phyloP scores from a whole-genome alignment of 2,329 filamentous ascomycete species.

The Ilyonectria mors-panacis region DNA sequence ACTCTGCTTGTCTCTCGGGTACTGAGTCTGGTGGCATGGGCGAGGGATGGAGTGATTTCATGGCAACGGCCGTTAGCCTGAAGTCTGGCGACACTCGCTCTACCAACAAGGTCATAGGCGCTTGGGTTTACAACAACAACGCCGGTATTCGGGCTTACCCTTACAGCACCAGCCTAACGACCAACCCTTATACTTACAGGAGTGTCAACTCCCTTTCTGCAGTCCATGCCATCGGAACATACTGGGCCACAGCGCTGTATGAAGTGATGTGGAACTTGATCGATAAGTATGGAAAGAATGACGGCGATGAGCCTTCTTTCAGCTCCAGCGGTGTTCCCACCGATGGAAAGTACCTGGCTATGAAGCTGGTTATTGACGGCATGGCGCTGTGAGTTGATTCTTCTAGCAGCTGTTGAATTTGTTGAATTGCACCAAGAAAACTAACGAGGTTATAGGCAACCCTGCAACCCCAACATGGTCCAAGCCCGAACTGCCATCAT shows the following conservation, averaged over 20 bases:
- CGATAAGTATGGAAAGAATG: slow-evolving; percentile 68
- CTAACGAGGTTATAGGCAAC: slow-evolving; percentile 55
- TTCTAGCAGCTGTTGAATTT: no score
- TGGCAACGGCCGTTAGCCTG: slow-evolving; percentile 65
- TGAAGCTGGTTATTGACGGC: slow-evolving; percentile 68
- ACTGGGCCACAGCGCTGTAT: slow-evolving; percentile 61
- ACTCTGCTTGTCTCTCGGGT: slow-evolving; percentile 62
- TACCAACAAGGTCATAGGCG: slow-evolving; percentile 64
- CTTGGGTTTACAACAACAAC: slow-evolving; percentile 62
- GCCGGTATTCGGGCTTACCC: slow-evolving; percentile 64
- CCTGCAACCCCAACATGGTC: slow-evolving; percentile 69
- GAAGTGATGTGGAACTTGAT: slow-evolving; percentile 72
- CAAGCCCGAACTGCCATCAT: slow-evolving; percentile 69
- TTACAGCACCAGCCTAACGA: slow-evolving; percentile 65
- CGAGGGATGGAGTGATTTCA: slow-evolving; percentile 72
- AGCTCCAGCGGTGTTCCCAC: slow-evolving; percentile 61
- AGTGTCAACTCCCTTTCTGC: slow-evolving; percentile 54
- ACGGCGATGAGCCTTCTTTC: slow-evolving; percentile 58
- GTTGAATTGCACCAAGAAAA: no score
- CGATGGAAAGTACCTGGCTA: slow-evolving; percentile 65
- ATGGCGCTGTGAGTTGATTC: slow-evolving; percentile 58
- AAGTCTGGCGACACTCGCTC: slow-evolving; percentile 61
- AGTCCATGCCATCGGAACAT: slow-evolving; percentile 65
- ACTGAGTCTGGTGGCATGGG: slow-evolving; percentile 70
- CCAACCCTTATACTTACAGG: slow-evolving; percentile 67